phyloP scores from a whole-genome alignment of 2,329 filamentous ascomycete species.

The Penicillium sp. region DNA sequence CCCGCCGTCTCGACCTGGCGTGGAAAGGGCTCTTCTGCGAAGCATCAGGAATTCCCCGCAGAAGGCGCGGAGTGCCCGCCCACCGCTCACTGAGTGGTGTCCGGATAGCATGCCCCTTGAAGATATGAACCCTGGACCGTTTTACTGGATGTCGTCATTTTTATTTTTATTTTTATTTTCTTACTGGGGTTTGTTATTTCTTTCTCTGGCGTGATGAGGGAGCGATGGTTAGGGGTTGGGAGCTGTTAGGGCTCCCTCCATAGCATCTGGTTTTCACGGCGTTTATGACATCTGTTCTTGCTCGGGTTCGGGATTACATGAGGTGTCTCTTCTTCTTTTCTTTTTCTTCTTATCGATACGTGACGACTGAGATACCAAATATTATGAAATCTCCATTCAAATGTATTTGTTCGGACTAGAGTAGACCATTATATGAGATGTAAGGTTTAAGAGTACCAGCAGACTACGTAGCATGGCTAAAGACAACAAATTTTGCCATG shows the following conservation, averaged over 20 bases:
- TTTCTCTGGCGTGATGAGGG: not conserved
- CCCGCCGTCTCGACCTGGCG: slow-evolving; percentile 96
- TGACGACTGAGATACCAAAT: slow-evolving; percentile 27
- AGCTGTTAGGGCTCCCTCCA: not conserved
- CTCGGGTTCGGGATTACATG: slow-evolving; percentile 20
- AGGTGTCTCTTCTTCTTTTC: slow-evolving; percentile 5
- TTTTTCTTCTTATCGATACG: slow-evolving; percentile 11
- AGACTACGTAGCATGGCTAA: too few relatives aligned
- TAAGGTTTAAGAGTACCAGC: too few relatives aligned
- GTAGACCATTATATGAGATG: too few relatives aligned
- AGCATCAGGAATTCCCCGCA: slow-evolving; percentile 67
- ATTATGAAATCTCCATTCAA: slow-evolving; percentile 8
- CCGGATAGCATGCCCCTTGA: not conserved
- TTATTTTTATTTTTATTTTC: not conserved
- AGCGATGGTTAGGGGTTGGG: not conserved
- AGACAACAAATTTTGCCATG: too few relatives aligned
- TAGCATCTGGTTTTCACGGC: slow-evolving; percentile 21
- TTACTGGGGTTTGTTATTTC: not conserved
- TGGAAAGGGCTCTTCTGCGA: slow-evolving; percentile 89
- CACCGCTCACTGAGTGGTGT: slow-evolving; percentile 1
- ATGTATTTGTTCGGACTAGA: not conserved
- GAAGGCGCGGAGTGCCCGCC: slow-evolving; percentile 25
- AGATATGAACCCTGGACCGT: not conserved
- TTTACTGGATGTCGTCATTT: not conserved
- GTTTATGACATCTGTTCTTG: slow-evolving; percentile 18